A percentile compares a stretch with the other conserved stretches of the same genome.
phyloP scores from a whole-genome alignment of 2,329 filamentous ascomycete species.

The Xylariaceae sp. region DNA sequence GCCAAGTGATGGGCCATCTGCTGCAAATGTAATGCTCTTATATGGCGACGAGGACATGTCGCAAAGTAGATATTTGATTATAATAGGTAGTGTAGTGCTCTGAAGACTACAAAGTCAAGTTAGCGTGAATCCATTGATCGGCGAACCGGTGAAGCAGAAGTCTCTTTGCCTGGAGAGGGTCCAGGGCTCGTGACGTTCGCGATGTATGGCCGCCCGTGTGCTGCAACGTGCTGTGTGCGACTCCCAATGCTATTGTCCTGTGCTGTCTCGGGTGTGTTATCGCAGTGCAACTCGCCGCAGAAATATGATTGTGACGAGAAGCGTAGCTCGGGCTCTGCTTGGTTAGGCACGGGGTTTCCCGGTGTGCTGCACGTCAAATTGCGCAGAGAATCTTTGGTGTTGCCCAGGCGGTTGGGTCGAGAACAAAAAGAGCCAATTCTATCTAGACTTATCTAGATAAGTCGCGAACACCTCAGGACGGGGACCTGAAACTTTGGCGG shows the following conservation, averaged over 20 bases:
- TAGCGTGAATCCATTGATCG: neutral
- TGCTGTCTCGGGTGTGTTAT: constrained; percentile 2
- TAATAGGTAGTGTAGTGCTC: neutral
- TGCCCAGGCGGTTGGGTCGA: no score
- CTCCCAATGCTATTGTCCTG: constrained; percentile 1
- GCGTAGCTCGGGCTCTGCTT: neutral
- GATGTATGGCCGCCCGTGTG: neutral
- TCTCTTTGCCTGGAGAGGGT: neutral
- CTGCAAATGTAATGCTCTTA: neutral
- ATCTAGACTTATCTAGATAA: neutral
- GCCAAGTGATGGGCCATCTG: neutral
- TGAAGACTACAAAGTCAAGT: neutral
- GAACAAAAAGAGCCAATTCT: constrained; percentile 3
- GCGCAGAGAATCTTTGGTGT: no score
- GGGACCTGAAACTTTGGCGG: neutral
- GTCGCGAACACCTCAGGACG: neutral
- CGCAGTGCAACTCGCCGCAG: neutral
- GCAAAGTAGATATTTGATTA: neutral
- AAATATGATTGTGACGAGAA: neutral
- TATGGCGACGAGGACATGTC: neutral
- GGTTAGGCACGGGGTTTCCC: constrained; percentile 3
- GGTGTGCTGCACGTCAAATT: neutral
- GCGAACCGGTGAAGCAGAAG: neutral
- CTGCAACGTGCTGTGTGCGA: neutral
- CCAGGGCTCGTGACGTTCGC: neutral